phyloP scores from a whole-genome alignment of 2,329 filamentous ascomycete genomes.

The Colletotrichum cordylinicola region DNA sequence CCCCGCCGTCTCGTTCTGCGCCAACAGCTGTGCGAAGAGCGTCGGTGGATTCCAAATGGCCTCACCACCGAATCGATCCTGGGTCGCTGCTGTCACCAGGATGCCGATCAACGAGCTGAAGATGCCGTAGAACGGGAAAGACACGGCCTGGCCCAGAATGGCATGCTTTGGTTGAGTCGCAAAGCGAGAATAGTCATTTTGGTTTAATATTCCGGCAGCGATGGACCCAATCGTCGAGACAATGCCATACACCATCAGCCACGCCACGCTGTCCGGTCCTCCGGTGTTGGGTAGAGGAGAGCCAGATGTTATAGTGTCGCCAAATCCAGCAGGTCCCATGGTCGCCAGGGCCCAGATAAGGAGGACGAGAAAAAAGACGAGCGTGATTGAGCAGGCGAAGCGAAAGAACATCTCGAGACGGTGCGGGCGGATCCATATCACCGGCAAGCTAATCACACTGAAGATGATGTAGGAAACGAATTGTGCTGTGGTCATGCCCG shows the following conservation, averaged over 20 bases:
- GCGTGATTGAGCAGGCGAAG: constrained; percentile 41
- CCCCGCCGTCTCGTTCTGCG: constrained; percentile 33
- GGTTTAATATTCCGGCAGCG: constrained; percentile 42
- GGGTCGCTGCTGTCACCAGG: constrained; percentile 44
- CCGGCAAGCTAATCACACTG: constrained; percentile 45
- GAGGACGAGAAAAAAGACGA: constrained; percentile 46
- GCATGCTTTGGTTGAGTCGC: constrained; percentile 35
- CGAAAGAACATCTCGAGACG: constrained; percentile 48
- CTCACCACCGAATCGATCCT: constrained; percentile 37
- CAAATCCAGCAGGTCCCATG: constrained; percentile 46
- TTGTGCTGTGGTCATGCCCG: constrained; percentile 48
- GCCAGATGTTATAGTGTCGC: constrained; percentile 30
- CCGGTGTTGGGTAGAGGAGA: constrained; percentile 29
- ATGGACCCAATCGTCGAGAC: constrained; percentile 43
- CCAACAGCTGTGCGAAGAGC: constrained; percentile 36
- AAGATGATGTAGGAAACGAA: constrained; percentile 52
- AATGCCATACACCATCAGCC: constrained; percentile 42
- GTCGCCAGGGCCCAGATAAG: constrained; percentile 50
- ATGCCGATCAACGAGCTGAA: constrained; percentile 43
- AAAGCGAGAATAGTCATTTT: constrained; percentile 43
- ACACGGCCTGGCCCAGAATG: constrained; percentile 38
- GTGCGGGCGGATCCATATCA: constrained; percentile 51
- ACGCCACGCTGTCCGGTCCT: constrained; percentile 35
- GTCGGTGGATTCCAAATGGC: constrained; percentile 43
- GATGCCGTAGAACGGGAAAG: constrained; percentile 41